phyloP scores from a whole-genome alignment of 305 asterid genomes.

The Fraxinus sp. region DNA sequence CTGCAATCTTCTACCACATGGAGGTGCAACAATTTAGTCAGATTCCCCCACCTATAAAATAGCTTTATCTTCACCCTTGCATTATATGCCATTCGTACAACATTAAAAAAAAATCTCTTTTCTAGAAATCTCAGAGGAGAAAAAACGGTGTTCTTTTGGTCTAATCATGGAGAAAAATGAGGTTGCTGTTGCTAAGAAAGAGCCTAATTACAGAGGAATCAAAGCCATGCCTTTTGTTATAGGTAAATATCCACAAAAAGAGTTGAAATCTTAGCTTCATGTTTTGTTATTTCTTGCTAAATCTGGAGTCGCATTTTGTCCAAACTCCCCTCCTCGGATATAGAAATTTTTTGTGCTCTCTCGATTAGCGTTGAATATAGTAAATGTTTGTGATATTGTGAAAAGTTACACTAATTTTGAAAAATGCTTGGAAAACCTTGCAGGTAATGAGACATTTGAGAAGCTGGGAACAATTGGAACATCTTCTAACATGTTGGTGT shows the following conservation, averaged over 20 bases:
- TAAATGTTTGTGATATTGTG: not conserved
- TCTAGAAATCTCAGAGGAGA: not conserved
- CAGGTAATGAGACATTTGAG: slow-evolving; percentile 87
- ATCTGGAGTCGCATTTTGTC: not conserved
- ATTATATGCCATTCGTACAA: not conserved
- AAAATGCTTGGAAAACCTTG: not conserved
- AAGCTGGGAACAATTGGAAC: slow-evolving; percentile 80
- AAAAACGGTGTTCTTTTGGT: not conserved
- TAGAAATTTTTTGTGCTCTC: not conserved
- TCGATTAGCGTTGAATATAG: not conserved
- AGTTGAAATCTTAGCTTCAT: not conserved
- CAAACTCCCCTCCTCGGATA: not conserved
- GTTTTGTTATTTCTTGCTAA: not conserved
- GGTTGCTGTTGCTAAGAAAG: slow-evolving; percentile 15
- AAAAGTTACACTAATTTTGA: not conserved
- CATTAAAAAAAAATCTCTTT: not conserved
- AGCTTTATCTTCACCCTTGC: not conserved
- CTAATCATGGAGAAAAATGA: slow-evolving; percentile 21
- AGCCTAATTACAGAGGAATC: slow-evolving; percentile 58
- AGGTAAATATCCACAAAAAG: slow-evolving; percentile 24
- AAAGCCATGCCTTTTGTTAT: slow-evolving; percentile 74
- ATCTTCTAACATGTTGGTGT: slow-evolving; percentile 54
- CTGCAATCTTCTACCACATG: not conserved
- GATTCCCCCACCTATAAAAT: not conserved
- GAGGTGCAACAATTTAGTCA: not conserved